Base-by-base conservation (phyloP, 1,284 basidiomycete species). In the Naganishia liquefaciens region DNA sequence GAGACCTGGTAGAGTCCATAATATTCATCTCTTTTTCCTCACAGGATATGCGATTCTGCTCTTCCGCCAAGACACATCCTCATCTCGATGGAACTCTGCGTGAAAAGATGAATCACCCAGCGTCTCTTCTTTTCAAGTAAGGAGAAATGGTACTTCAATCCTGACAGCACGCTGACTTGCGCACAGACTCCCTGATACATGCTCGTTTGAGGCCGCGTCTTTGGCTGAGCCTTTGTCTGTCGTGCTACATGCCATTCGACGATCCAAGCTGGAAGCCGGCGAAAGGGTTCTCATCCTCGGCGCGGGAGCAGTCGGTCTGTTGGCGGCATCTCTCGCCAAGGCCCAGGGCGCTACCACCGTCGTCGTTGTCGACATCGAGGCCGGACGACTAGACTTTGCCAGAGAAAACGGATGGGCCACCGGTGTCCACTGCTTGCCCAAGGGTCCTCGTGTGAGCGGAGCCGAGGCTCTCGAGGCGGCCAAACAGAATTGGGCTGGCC, bases 81-180 rank as follows among this genome's bases (percentile, higher is more conserved):
- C 94, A 98, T 75, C 83, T 90, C 27, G 93, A 97, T 73, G 94
- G 94, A 3, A 95, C 92, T 5, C 84, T 97, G 54, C 90, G 93
- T 77, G 85, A 86, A 65, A 83, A 84, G 70, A 90, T 97, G 84
- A 92, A 91, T 79, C 93, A 94, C 79, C 93, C 92, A 2, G 85
- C 86, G 0, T 83, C 88, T 73, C 84, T 91, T 66, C 84, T 93
- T 49, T 90, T 95, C 81, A 89, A 88, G 90, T 92, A 77, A 78
- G 89, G 85, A 6, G 28, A 47, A 60, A 46, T 64, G 40, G 43
- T 33, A 37, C n/a, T 25, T 15, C 23, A 50, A 0, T 21, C 62
- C 30, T 37, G 39, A 25, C 5, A 17, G 30, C 63, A 61, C 28
- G 13, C 51, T 51, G 10, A 28, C 37, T 19, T 15, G 21, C 39